Evolutionary conservation across 768 basidiomycete genomes (phyloP), one percentile per base, ranked within the genome.

Genomic region (Pleurotus eryngii): DNA sequence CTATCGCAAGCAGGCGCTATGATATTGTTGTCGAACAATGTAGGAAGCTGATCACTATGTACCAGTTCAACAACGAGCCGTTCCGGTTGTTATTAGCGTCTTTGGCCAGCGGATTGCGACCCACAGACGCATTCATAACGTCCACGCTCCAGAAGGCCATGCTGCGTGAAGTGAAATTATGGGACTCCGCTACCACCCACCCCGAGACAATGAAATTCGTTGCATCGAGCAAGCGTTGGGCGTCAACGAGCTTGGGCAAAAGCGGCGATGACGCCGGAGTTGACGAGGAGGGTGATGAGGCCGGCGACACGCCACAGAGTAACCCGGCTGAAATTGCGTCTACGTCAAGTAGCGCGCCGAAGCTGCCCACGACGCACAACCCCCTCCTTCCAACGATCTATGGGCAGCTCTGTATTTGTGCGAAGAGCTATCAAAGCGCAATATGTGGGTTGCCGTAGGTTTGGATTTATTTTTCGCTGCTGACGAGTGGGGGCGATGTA

Each of bases 31-130:
- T 92, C 14, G 88, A 92, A 59, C 88, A 92, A 64, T 81, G 81
- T 30, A 84, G 93, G 22, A 89, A 89, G 60, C 72, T 98, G 30
- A 84, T 90, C 57, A 85, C 81, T 30, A 72, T 74, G 0, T 77
- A 93, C 65, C 93, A 96, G 65, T 94, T 91, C 75, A 88, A 94
- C 65, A 90, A 93, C 54, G 92, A 95, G 42, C 88, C 93, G 0
- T 72, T 90, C 11, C 85, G 92, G 5, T 79, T 98, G 48, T 78
- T 96, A 18, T 66, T 88, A 3, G 87, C 89, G 0, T 81, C 82
- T 0, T 79, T 97, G 3, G 84, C 86, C 0, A 85, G 86, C 57
- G 92, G 92, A 0, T 63, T 88, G 3, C 78, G 78, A 24, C 77
- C 88, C 3, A 85, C 87, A 0, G 89, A 92, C 59, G 81, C 87